Evolutionary conservation across 192 early-diverging fungal species (phyloP), one percentile per base, ranked within the genome.

Genomic region (Blastocladiella britannica): DNA sequence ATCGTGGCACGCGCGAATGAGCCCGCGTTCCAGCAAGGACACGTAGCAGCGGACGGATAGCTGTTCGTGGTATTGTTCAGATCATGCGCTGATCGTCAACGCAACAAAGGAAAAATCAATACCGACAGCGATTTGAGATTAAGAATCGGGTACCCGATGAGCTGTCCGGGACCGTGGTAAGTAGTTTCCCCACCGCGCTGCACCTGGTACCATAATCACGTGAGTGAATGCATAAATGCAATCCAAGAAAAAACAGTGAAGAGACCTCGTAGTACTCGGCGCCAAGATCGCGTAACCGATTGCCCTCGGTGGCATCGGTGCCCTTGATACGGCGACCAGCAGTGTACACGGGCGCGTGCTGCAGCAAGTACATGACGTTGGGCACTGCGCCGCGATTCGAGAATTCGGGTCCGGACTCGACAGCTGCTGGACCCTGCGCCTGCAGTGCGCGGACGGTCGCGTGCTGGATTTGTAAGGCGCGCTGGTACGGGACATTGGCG

Each of bases 141-240:
- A 7, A 77, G 28, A 26, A 80, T 72, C 18, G 78, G 78, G 61
- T 80, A 80, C 58, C 72, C 74, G n/a, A 80, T 71, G 15, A 80
- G 61, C 68, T 80, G 78, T 29, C 75, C 75, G 4, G 78, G 78
- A 0, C 78, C 78, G 60, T 80, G 78, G 54, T 75, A 80, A 12
- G 78, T 80, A 0, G 64, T 69, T 54, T 80, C 66, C 25, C 78
- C 78, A 5, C 78, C 78, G 47, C 75, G 51, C 31, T 51, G 29
- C 2, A 65, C 67, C 59, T 64, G 29, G n/a, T n/a, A n/a, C n/a
- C n/a, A n/a, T n/a, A n/a, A n/a, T n/a, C n/a, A n/a, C n/a, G n/a
- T n/a, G n/a, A n/a, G n/a, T n/a, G n/a, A n/a, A n/a, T n/a, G n/a
- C n/a, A n/a, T n/a, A n/a, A n/a, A n/a, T n/a, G n/a, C n/a, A n/a